These are phyloP conservation scores for Calocybe gangraenosa DNA, from an alignment of 768 basidiomycete genomes.

Conservation along the genomic window DNA sequence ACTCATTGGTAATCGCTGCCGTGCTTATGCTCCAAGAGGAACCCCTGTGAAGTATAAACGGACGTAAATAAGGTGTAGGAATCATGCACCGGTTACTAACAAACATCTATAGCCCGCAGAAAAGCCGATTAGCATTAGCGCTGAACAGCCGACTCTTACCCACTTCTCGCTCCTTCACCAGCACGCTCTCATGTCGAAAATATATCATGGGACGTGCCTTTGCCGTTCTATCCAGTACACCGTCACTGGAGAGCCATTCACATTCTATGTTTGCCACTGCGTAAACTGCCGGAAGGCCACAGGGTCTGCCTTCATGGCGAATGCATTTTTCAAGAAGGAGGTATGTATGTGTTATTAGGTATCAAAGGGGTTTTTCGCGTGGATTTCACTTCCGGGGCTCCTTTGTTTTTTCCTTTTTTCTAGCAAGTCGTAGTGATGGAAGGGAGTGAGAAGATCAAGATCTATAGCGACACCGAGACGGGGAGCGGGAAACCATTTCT, in stretches of 20 bases:
- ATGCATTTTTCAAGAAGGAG: constrained; percentile 22
- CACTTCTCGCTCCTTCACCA: too few species aligned
- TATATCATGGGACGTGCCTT: constrained; percentile 14
- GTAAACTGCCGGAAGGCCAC: constrained; percentile 22
- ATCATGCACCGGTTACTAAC: too few species aligned
- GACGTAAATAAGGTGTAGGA: too few species aligned
- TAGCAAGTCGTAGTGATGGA: constrained; percentile 20
- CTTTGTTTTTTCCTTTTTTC: neutral
- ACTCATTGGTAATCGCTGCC: too few species aligned
- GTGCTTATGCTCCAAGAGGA: too few species aligned
- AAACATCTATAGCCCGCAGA: too few species aligned
- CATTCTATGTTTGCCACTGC: constrained; percentile 19
- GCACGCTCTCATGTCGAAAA: too few species aligned
- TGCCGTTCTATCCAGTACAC: constrained; percentile 13
- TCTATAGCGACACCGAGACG: constrained; percentile 21
- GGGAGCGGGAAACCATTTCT: constrained; percentile 19
- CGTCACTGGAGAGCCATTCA: constrained; percentile 17
- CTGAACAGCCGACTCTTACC: too few species aligned
- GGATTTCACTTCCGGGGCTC: too few species aligned
- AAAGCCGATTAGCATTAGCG: too few species aligned
- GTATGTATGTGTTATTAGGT: constrained; percentile 10
- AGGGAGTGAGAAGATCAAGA: constrained; percentile 20
- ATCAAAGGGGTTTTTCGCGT: too few species aligned
- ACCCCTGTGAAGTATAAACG: too few species aligned
- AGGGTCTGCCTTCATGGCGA: constrained; percentile 23